Evolutionary conservation across 208 protist genomes (phyloP).

Genomic region (Trypanosoma avium): DNA sequence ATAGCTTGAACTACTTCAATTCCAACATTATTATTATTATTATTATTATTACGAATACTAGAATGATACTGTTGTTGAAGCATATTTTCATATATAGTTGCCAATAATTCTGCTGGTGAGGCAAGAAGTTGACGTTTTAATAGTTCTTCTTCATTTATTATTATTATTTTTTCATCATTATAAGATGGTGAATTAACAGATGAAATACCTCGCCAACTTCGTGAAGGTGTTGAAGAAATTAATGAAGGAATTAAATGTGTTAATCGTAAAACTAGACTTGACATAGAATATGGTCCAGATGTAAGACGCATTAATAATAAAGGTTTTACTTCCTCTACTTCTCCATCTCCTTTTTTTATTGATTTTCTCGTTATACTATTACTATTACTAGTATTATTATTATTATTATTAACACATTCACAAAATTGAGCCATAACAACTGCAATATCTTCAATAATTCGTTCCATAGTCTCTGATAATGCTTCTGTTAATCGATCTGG

Average conservation of each 20-base stretch:
- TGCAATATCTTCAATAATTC: constrained; percentile 21
- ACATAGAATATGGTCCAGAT: constrained; percentile 7
- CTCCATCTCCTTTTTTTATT: background rate
- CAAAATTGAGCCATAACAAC: constrained; percentile 29
- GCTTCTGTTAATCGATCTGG: too few species aligned
- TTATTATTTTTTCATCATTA: background rate
- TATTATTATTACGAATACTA: background rate
- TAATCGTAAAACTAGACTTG: constrained; percentile 1
- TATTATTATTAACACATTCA: background rate
- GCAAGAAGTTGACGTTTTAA: constrained; percentile 5
- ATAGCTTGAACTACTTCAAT: background rate
- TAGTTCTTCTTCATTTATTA: background rate
- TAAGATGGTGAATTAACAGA: background rate
- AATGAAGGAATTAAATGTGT: background rate
- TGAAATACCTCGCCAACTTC: background rate
- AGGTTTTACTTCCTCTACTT: too few species aligned
- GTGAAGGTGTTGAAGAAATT: background rate
- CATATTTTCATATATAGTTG: constrained; percentile 11
- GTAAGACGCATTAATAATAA: background rate
- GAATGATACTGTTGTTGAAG: background rate
- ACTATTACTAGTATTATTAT: background rate
- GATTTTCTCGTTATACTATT: background rate
- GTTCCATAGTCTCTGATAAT: background rate
- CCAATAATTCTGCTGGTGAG: constrained; percentile 17
- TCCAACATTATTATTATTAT: background rate